phyloP scores from a whole-genome alignment of 768 basidiomycete genomes.

The Pisolithus sp. region DNA sequence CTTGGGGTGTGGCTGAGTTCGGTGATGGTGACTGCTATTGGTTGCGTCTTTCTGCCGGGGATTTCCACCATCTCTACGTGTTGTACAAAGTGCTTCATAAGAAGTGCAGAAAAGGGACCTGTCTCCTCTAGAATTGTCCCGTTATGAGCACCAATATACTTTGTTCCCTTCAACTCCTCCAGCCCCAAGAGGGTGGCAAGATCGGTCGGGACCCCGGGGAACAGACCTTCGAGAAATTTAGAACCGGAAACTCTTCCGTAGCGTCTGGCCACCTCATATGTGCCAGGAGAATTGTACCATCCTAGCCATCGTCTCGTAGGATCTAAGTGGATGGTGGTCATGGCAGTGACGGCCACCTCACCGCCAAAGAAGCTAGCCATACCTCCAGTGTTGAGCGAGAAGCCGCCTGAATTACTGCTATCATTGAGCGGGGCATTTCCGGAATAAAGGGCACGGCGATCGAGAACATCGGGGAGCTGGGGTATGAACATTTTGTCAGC shows the following conservation, averaged over 20 bases:
- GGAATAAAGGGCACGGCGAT: not conserved
- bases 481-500: not conserved
- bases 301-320: not conserved
- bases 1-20: constrained; percentile 6
- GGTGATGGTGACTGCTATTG: constrained; percentile 13
- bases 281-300: not conserved
- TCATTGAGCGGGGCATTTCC: not conserved
- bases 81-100: not conserved
- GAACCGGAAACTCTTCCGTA: not conserved
- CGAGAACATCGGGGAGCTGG: not conserved
- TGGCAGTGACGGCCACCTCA: not conserved
- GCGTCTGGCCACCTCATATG: not conserved
- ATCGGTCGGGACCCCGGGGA: not conserved
- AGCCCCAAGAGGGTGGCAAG: constrained; percentile 10
- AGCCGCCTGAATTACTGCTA: not conserved
- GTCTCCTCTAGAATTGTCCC: constrained; percentile 39
- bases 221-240: not conserved
- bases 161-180: constrained; percentile 34
- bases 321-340: not conserved
- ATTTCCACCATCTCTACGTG: not conserved
- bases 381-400: not conserved
- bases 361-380: not conserved
- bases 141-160: constrained; percentile 66
- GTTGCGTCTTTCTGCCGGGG: constrained; percentile 10
- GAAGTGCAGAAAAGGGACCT: constrained; percentile 22